A percentile compares a stretch with the other conserved stretches of the same genome.
phyloP scores from a whole-genome alignment of 257 asterid species.

The Coffea canephora region DNA sequence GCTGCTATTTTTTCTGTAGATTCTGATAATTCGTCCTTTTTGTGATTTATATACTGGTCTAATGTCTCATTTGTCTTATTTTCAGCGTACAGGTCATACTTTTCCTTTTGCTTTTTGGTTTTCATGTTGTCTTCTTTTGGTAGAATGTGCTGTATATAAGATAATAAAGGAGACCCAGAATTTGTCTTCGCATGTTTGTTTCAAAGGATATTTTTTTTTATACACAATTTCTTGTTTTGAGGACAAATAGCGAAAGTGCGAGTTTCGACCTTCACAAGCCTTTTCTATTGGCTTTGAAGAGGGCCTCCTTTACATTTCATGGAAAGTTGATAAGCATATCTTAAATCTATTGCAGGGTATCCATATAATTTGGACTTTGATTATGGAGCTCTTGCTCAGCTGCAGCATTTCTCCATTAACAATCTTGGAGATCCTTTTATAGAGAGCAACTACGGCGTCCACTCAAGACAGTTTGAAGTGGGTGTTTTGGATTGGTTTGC shows the following conservation, averaged over 20 bases:
- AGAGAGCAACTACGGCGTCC: constrained; percentile 95
- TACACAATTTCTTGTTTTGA: not conserved
- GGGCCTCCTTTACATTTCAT: not conserved
- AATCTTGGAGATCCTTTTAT: constrained; percentile 96
- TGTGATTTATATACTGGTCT: constrained; percentile 4
- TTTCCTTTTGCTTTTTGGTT: not conserved
- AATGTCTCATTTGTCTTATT: not conserved
- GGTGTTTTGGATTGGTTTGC: constrained; percentile 98
- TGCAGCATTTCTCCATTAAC: constrained; percentile 94
- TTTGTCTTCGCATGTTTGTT: not conserved
- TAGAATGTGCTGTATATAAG: too few species aligned
- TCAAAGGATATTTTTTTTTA: not conserved
- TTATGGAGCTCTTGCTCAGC: constrained; percentile 79
- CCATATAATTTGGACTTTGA: constrained; percentile 96
- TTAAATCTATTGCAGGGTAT: constrained; percentile 54
- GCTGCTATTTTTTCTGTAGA: not conserved
- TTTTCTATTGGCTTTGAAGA: not conserved
- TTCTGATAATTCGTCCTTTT: constrained; percentile 6
- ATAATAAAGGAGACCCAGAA: not conserved
- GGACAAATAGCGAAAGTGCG: not conserved
- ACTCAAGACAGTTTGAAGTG: constrained; percentile 94
- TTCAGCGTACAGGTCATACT: constrained; percentile 4
- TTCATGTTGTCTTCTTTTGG: not conserved
- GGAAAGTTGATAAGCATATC: not conserved
- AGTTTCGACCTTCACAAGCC: not conserved